These are phyloP conservation scores for Gossypium gossypioides DNA, from an alignment of 441 rosid species.

Conservation along the genomic window DNA sequence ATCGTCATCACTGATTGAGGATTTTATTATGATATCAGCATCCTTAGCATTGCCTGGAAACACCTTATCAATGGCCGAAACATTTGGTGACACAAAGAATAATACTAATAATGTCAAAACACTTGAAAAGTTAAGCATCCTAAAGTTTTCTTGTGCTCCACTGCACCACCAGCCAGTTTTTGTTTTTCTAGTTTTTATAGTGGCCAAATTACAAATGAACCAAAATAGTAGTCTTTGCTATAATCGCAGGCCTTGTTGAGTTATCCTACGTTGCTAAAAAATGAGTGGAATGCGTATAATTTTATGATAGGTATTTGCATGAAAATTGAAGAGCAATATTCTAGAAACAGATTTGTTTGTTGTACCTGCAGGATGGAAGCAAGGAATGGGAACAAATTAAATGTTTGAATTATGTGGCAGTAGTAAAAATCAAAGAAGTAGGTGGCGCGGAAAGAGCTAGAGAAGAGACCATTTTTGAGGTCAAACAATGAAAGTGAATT, in stretches of 20 bases:
- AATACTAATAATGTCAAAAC: slow-evolving; percentile 12
- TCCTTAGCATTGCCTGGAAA: slow-evolving; percentile 1
- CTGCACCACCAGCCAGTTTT: neutral
- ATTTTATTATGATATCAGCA: neutral
- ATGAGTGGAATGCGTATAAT: neutral
- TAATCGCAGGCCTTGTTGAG: neutral
- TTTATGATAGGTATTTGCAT: too few species aligned
- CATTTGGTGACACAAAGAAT: slow-evolving; percentile 15
- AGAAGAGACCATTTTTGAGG: neutral
- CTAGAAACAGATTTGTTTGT: neutral
- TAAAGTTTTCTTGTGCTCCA: neutral
- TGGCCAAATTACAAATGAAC: neutral
- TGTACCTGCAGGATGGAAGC: neutral
- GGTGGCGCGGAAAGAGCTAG: neutral
- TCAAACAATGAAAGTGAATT: neutral
- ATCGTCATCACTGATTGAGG: neutral
- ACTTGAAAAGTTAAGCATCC: slow-evolving; percentile 20
- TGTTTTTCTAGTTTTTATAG: neutral
- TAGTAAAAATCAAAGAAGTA: neutral
- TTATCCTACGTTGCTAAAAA: neutral
- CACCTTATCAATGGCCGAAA: slow-evolving; percentile 18
- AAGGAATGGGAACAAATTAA: neutral
- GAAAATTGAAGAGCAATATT: neutral
- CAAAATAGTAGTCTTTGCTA: neutral
- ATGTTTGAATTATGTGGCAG: neutral